Base-by-base conservation (phyloP, 371 early-diverging fungal species). In the Saksenaea oblongispora region DNA sequence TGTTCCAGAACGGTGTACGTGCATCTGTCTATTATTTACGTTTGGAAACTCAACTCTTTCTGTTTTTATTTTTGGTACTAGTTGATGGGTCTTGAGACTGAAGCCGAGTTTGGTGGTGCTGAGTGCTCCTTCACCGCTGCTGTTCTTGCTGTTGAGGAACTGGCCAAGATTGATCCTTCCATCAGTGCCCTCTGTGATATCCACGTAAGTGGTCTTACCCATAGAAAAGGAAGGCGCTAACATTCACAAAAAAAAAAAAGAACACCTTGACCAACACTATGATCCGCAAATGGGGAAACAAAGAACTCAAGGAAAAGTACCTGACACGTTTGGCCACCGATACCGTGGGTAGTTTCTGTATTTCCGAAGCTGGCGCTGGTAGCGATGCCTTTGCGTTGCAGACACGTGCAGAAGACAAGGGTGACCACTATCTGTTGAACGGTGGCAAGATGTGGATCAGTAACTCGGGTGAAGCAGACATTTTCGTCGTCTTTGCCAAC, bases 401-500 rank as follows among this genome's bases (percentile, higher is more conserved):
- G 75, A 95, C 98, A n/a, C 86, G 88, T 22, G 99, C 99, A 24
- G 90, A 87, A 58, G 94, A 93, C 75, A 83, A 95, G 57, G 95
- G 93, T 53, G 94, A 95, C 71, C 87, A 96, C 75, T 98, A 94
- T 73, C 73, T 95, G 63, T 66, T 98, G 59, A 97, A 92, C 71
- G 98, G 96, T 57, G 73, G 83, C 63, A 98, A 98, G 85, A 93
- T 96, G 94, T 92, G 91, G 90, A 94, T 91, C 75, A 89, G 91
- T 70, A 93, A 93, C 80, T 89, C 91, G 22, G 82, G 67, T 41
- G 96, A 97, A 74, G 96, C 98, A 58, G 95, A 92, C 24, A 90
- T 96, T 65, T 98, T 97, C 84, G 85, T 98, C 15, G 93, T 98
- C 34, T 98, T 98, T 85, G 99, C 99, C 72, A 98, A 94, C 70